Conservation (phyloP, 768 basidiomycete genomes). For the Pisolithus microcarpus region DNA sequence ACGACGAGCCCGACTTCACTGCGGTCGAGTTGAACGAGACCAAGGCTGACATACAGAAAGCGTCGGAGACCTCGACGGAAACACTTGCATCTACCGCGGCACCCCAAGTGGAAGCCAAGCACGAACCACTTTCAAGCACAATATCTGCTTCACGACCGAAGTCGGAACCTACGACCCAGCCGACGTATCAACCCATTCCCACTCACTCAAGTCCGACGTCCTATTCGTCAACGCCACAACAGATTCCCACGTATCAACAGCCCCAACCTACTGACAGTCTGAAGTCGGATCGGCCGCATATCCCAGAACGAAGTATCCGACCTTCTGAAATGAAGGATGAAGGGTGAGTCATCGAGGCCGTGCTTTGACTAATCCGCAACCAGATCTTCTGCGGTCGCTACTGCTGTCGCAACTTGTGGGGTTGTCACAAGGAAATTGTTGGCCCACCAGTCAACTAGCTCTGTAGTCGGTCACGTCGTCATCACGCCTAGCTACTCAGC, state of each 20-base stretch:
- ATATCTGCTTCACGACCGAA: slow-evolving; percentile 6
- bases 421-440: slow-evolving; percentile 20
- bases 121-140: slow-evolving; percentile 10
- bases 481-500: slow-evolving; percentile 40
- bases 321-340: slow-evolving; percentile 96
- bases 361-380: slow-evolving; percentile 6
- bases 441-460: slow-evolving; percentile 15
- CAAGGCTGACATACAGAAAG: slow-evolving; percentile 20
- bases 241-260: slow-evolving; percentile 75
- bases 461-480: slow-evolving; percentile 38
- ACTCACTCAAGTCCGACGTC: slow-evolving; percentile 24
- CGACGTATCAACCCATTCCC: slow-evolving; percentile 6
- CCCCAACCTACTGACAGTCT: slow-evolving; percentile 48
- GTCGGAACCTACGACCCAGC: slow-evolving; percentile 7
- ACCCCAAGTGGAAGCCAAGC: slow-evolving; percentile 14
- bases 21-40: slow-evolving; percentile 34
- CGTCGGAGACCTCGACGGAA: slow-evolving; percentile 20
- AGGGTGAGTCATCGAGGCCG: slow-evolving; percentile 65
- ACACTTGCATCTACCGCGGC: slow-evolving; percentile 13
- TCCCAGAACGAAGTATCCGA: slow-evolving; percentile 59
- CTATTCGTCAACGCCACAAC: slow-evolving; percentile 47
- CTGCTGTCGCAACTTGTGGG: slow-evolving; percentile 17
- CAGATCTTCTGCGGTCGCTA: slow-evolving; percentile 7
- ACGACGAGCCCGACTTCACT: slow-evolving; percentile 54
- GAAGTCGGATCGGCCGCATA: slow-evolving; percentile 35